These are phyloP conservation scores for Saccharomyces hybrid DNA, from an alignment of 1,139 yeast species.

Conservation along the genomic window DNA sequence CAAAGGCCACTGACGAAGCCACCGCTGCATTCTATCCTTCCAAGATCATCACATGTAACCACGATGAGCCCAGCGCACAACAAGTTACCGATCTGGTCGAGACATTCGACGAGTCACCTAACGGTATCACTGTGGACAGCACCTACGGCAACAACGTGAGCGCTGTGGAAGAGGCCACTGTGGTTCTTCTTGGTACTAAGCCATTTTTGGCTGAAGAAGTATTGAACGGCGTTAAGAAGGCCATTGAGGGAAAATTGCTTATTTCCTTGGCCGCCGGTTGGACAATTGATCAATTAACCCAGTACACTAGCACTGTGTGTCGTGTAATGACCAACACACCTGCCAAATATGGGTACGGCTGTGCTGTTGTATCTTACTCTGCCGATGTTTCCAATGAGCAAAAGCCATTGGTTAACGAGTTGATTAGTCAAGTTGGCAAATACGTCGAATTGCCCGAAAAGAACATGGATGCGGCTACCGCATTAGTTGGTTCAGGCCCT, in stretches of 20 bases:
- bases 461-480: slow-evolving; percentile 94
- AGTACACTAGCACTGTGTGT: slow-evolving; percentile 52
- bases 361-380: slow-evolving; percentile 78
- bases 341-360: slow-evolving; percentile 84
- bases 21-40: slow-evolving; percentile 41
- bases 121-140: slow-evolving; percentile 44
- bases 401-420: slow-evolving; percentile 46
- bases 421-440: slow-evolving; percentile 59
- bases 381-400: slow-evolving; percentile 41
- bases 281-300: slow-evolving; percentile 61
- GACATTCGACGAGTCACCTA: slow-evolving; percentile 35
- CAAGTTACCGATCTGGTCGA: slow-evolving; percentile 38
- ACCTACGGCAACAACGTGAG: slow-evolving; percentile 47
- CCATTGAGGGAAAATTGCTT: slow-evolving; percentile 50
- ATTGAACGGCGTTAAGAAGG: slow-evolving; percentile 37
- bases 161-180: slow-evolving; percentile 58
- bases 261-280: slow-evolving; percentile 90
- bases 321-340: slow-evolving; percentile 99
- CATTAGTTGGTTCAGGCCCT: slow-evolving; percentile 93
- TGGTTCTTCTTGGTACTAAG: slow-evolving; percentile 80
- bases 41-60: slow-evolving; percentile 70
- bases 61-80: slow-evolving; percentile 44
- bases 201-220: slow-evolving; percentile 70
- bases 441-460: slow-evolving; percentile 75
- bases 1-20: slow-evolving; percentile 33